Conservation (phyloP, 139 green algal genomes). For the Closterium sp. region DNA sequence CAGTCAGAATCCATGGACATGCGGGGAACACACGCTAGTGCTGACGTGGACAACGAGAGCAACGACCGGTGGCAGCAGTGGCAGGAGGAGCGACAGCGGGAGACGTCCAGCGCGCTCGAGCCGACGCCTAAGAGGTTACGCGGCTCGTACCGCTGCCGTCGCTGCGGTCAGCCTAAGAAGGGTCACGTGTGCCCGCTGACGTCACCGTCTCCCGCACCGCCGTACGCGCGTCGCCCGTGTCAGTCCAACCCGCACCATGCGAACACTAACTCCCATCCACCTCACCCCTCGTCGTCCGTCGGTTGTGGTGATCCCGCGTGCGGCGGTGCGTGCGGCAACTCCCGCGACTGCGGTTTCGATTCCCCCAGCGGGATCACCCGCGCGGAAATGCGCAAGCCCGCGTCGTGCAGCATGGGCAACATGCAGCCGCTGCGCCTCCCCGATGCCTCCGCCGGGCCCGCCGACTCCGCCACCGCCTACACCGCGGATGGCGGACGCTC, state of each 20-base stretch:
- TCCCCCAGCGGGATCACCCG: neutral
- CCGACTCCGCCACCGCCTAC: neutral
- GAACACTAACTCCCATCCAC: neutral
- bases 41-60: neutral
- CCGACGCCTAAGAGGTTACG: slow-evolving; percentile 9
- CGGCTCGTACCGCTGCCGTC: slow-evolving; percentile 31
- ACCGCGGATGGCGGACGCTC: neutral
- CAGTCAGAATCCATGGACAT: neutral
- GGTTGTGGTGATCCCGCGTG: neutral
- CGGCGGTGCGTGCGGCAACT: neutral
- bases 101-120: neutral
- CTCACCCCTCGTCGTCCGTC: neutral
- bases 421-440: neutral
- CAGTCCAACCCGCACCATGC: neutral
- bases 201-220: neutral
- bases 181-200: slow-evolving; percentile 27
- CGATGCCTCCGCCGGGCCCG: neutral
- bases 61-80: neutral
- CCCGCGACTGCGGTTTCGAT: neutral
- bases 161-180: slow-evolving; percentile 45
- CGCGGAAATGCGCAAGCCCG: neutral
- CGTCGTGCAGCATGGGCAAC: neutral
- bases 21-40: neutral
- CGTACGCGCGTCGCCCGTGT: neutral
- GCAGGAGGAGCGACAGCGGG: slow-evolving; percentile 3